Percentiles rank a stretch among this genome's conserved stretches.
Evolutionary conservation across 2,329 filamentous ascomycete genomes (phyloP).

Genomic region (Dactylellina leptospora): DNA sequence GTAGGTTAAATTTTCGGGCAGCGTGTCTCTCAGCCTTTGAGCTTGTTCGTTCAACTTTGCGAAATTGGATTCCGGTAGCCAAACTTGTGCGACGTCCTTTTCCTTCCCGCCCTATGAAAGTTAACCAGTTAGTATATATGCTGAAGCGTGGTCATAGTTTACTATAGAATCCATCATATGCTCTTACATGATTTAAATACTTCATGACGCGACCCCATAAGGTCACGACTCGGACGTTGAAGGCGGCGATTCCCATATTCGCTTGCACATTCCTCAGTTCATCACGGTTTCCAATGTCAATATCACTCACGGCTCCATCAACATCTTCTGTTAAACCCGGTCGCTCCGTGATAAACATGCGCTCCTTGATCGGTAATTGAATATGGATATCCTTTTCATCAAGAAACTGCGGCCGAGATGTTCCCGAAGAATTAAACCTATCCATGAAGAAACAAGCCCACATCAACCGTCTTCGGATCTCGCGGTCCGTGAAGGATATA

Average conservation of each 20-base stretch:
- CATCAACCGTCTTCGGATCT: slow-evolving; percentile 93
- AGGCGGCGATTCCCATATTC: slow-evolving; percentile 94
- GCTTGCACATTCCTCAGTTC: slow-evolving; percentile 68
- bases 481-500: slow-evolving; percentile 88
- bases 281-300: slow-evolving; percentile 68
- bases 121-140: neutral
- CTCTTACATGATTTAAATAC: slow-evolving; percentile 76
- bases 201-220: slow-evolving; percentile 90
- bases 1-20: slow-evolving; percentile 78
- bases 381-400: slow-evolving; percentile 88
- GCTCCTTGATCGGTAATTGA: slow-evolving; percentile 88
- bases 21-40: slow-evolving; percentile 72
- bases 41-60: slow-evolving; percentile 74
- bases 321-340: slow-evolving; percentile 85
- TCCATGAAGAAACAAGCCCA: slow-evolving; percentile 99
- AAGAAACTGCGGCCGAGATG: slow-evolving; percentile 88
- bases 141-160: neutral
- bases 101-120: slow-evolving; percentile 74
- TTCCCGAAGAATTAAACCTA: slow-evolving; percentile 94
- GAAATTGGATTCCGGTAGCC: slow-evolving; percentile 82
- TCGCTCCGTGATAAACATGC: slow-evolving; percentile 89
- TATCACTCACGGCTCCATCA: slow-evolving; percentile 73
- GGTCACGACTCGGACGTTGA: slow-evolving; percentile 83
- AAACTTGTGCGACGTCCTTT: slow-evolving; percentile 78
- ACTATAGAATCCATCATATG: neutral